phyloP scores from a whole-genome alignment of 2,329 filamentous ascomycete genomes.

The Dactylella cylindrospora region DNA sequence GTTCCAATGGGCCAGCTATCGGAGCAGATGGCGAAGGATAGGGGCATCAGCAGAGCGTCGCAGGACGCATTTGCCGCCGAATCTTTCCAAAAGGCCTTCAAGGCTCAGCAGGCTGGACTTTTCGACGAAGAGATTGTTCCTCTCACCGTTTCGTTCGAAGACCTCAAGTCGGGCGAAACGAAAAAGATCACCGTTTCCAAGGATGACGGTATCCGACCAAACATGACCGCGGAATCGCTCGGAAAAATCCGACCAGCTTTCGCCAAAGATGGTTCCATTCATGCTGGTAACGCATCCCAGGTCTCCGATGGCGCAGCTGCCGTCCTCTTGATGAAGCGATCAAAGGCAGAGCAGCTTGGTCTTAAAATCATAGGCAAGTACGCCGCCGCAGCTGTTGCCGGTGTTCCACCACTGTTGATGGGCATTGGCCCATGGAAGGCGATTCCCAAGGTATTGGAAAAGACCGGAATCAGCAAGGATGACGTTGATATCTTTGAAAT shows the following conservation, averaged over 20 bases:
- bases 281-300: slow-evolving; percentile 93
- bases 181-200: slow-evolving; percentile 78
- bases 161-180: slow-evolving; percentile 85
- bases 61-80: slow-evolving; percentile 94
- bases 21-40: slow-evolving; percentile 90
- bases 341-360: slow-evolving; percentile 81
- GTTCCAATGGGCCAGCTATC: slow-evolving; percentile 94
- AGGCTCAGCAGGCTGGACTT: slow-evolving; percentile 82
- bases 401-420: slow-evolving; percentile 92
- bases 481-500: slow-evolving; percentile 98
- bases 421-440: slow-evolving; percentile 93
- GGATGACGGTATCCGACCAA: slow-evolving; percentile 83
- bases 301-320: slow-evolving; percentile 95
- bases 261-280: slow-evolving; percentile 86
- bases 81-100: slow-evolving; percentile 85
- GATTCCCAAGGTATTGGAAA: slow-evolving; percentile 86
- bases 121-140: slow-evolving; percentile 91
- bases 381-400: slow-evolving; percentile 79
- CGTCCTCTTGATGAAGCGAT: slow-evolving; percentile 92
- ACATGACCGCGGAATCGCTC: slow-evolving; percentile 85
- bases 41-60: slow-evolving; percentile 66
- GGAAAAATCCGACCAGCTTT: slow-evolving; percentile 89
- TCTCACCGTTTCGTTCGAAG: slow-evolving; percentile 79
- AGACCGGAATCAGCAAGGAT: slow-evolving; percentile 80
- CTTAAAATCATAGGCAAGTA: slow-evolving; percentile 92